phyloP scores from a whole-genome alignment of 1,139 yeast genomes.

The Suhomyces guaymorum region DNA sequence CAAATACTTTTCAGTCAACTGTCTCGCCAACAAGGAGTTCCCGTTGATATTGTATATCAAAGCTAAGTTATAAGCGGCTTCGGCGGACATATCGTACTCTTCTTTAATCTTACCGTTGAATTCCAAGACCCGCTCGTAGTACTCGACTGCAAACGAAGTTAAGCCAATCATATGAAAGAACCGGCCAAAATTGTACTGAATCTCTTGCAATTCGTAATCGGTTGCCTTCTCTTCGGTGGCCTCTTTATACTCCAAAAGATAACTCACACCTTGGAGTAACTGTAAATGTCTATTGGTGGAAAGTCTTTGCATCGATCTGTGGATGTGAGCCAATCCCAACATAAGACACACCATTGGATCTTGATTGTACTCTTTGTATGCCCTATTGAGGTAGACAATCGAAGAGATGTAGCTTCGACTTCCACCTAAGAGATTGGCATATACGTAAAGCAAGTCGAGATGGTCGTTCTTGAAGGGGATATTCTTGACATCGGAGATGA shows the following conservation, averaged over 20 bases:
- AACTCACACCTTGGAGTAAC: conserved; percentile 81
- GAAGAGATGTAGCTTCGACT: conserved; percentile 83
- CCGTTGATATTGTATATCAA: conserved; percentile 77
- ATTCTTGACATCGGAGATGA: conserved; percentile 47
- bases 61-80: conserved; percentile 84
- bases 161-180: conserved; percentile 83
- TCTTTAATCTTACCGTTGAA: conserved; percentile 30
- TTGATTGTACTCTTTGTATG: conserved; percentile 59
- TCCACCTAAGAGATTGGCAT: conserved; percentile 79
- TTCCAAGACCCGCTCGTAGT: conserved; percentile 65
- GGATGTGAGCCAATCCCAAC: conserved; percentile 81
- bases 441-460: conserved; percentile 72
- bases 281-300: conserved; percentile 85
- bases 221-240: conserved; percentile 39
- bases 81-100: conserved; percentile 59
- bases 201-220: conserved; percentile 67
- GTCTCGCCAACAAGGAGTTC: conserved; percentile 62
- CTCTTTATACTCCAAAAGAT: conserved; percentile 67
- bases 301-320: conserved; percentile 88
- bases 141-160: conserved; percentile 66
- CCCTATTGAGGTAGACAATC: conserved; percentile 63
- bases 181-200: conserved; percentile 80
- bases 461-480: conserved; percentile 52
- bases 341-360: conserved; percentile 81
- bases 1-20: conserved; percentile 63